Evolutionary conservation across 2,329 filamentous ascomycete genomes (phyloP).

Genomic region (Talaromyces sp.): DNA sequence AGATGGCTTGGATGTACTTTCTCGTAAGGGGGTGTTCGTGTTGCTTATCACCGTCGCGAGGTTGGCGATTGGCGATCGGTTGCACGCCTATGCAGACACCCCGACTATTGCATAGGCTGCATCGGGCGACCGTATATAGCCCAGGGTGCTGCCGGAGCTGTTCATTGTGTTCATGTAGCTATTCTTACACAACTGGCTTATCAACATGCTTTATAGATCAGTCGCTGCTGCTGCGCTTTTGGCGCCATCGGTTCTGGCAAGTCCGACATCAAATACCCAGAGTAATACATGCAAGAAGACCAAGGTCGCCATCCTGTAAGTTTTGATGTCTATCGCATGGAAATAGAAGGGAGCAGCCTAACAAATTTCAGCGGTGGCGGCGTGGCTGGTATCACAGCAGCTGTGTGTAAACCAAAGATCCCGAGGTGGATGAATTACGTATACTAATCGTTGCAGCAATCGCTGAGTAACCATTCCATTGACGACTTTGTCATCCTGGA

Average conservation of each 20-base stretch:
- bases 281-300: slow-evolving; percentile 21
- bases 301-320: slow-evolving; percentile 30
- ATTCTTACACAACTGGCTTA: not conserved
- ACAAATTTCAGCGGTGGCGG: slow-evolving; percentile 47
- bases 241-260: not conserved
- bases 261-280: not conserved
- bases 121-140: not conserved
- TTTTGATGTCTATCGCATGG: not conserved
- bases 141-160: not conserved
- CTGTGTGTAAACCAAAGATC: slow-evolving; percentile 30
- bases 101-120: not conserved
- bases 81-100: not conserved
- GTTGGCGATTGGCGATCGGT: not conserved
- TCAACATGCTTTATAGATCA: not conserved
- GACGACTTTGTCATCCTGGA: slow-evolving; percentile 63
- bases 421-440: not conserved
- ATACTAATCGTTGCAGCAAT: slow-evolving; percentile 40
- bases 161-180: not conserved
- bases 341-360: not conserved
- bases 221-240: not conserved
- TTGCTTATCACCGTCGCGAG: not conserved
- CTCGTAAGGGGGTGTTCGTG: not conserved
- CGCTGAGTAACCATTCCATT: slow-evolving; percentile 56
- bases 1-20: not conserved
- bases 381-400: slow-evolving; percentile 59